These are phyloP conservation scores for Alternaria brassicae DNA, from an alignment of 2,329 filamentous ascomycete genomes.

Conservation along the genomic window DNA sequence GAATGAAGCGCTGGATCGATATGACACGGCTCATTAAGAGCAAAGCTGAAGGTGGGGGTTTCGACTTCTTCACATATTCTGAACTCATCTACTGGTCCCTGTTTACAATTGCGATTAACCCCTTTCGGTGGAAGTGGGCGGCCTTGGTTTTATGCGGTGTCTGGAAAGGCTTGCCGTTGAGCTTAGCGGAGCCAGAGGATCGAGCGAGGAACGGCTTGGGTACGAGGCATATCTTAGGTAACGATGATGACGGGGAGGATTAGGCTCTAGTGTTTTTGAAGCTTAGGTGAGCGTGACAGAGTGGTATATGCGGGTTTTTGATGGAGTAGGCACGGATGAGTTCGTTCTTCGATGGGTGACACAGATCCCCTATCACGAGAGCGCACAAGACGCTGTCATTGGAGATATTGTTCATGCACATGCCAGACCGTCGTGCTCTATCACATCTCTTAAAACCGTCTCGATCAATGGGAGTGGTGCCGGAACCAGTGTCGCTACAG, in stretches of 20 bases:
- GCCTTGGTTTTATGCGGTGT: conserved; percentile 81
- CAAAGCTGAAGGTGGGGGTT: conserved; percentile 71
- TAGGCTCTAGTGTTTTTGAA: neutral
- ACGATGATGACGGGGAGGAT: neutral
- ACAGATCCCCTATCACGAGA: neutral
- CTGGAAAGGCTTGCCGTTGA: conserved; percentile 69
- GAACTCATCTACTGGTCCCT: conserved; percentile 86
- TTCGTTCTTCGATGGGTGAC: neutral
- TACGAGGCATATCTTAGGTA: conserved; percentile 34
- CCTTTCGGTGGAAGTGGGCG: conserved; percentile 91
- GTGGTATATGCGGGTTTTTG: neutral
- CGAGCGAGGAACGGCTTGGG: conserved; percentile 63
- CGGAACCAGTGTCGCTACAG: neutral
- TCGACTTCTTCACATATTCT: conserved; percentile 89
- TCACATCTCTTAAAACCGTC: neutral
- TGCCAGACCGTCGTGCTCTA: neutral
- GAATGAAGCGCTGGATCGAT: conserved; percentile 88
- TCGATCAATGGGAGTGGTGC: neutral
- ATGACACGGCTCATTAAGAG: conserved; percentile 77
- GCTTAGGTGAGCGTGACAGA: neutral
- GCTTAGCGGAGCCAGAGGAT: conserved; percentile 72
- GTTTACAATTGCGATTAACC: conserved; percentile 80
- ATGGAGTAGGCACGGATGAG: neutral
- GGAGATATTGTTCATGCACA: neutral
- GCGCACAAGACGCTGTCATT: neutral